phyloP scores from a whole-genome alignment of 2,329 filamentous ascomycete genomes.

The Scedosporium minutisporum region DNA sequence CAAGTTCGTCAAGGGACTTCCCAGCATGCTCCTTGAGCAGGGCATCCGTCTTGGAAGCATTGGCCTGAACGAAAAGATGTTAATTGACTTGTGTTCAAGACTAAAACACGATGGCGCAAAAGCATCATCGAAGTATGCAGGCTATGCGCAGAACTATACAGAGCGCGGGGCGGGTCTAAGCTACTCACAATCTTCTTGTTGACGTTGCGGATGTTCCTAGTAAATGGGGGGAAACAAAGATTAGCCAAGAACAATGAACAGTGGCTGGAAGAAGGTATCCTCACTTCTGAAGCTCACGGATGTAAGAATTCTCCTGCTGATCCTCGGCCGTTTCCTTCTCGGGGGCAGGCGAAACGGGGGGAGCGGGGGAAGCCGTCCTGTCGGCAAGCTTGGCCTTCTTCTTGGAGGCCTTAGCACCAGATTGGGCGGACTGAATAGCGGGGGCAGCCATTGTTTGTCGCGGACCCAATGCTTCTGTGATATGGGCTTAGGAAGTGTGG shows the following conservation, averaged over 20 bases:
- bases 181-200: conserved; percentile 83
- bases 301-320: conserved; percentile 61
- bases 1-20: conserved; percentile 64
- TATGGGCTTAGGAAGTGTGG: background rate
- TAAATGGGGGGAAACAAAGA: conserved; percentile 6
- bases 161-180: conserved; percentile 7
- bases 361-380: conserved; percentile 46
- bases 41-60: conserved; percentile 62
- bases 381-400: conserved; percentile 43
- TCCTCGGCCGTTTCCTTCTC: conserved; percentile 48
- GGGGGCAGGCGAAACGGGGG: conserved; percentile 35
- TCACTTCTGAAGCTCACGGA: conserved; percentile 87
- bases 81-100: background rate
- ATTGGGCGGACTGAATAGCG: conserved; percentile 32
- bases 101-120: background rate
- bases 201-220: conserved; percentile 79
- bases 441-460: conserved; percentile 48
- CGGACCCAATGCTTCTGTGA: background rate
- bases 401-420: conserved; percentile 53
- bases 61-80: conserved; percentile 35
- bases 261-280: background rate
- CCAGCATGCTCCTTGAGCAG: conserved; percentile 60
- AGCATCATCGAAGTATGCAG: background rate
- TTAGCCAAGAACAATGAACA: conserved; percentile 9
- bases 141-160: background rate